Conservation (phyloP, 208 protist species). For the Trypanosoma mega region DNA sequence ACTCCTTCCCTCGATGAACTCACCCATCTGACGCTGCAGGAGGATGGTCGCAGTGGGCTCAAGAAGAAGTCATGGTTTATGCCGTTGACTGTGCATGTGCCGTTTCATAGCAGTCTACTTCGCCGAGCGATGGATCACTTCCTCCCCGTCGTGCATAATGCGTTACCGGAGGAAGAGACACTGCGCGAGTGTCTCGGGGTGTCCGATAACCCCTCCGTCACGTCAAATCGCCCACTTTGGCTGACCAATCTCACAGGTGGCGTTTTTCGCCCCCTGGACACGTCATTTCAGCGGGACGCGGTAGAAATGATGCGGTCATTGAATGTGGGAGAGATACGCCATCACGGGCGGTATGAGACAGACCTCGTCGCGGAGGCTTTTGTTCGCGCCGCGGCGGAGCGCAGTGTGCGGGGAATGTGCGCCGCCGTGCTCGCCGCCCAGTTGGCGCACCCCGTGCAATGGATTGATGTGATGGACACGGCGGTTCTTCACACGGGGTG, state of each 20-base stretch:
- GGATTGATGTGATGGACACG: conserved; percentile 77
- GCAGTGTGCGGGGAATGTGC: conserved; percentile 68
- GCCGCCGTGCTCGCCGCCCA: conserved; percentile 75
- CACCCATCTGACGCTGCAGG: conserved; percentile 75
- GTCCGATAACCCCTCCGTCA: neutral
- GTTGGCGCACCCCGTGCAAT: conserved; percentile 76
- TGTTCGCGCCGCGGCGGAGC: conserved; percentile 29
- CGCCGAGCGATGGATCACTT: conserved; percentile 66
- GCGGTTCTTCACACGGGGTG: conserved; percentile 46
- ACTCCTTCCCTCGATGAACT: conserved; percentile 76
- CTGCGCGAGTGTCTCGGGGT: conserved; percentile 60
- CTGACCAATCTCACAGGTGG: conserved; percentile 83
- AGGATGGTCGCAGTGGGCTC: conserved; percentile 82
- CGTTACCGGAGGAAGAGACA: conserved; percentile 59
- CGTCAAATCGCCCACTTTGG: conserved; percentile 41
- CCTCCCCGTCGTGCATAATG: conserved; percentile 59
- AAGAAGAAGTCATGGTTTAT: conserved; percentile 91
- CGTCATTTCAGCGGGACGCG: conserved; percentile 42
- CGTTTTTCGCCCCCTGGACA: conserved; percentile 59
- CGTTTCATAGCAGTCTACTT: conserved; percentile 81
- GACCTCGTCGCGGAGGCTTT: conserved; percentile 45
- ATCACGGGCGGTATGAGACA: conserved; percentile 70
- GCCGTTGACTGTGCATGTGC: conserved; percentile 72
- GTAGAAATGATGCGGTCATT: conserved; percentile 45
- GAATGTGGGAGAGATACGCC: conserved; percentile 80